phyloP scores from a whole-genome alignment of 192 early-diverging fungal species.

The Coemansia aciculifera region DNA sequence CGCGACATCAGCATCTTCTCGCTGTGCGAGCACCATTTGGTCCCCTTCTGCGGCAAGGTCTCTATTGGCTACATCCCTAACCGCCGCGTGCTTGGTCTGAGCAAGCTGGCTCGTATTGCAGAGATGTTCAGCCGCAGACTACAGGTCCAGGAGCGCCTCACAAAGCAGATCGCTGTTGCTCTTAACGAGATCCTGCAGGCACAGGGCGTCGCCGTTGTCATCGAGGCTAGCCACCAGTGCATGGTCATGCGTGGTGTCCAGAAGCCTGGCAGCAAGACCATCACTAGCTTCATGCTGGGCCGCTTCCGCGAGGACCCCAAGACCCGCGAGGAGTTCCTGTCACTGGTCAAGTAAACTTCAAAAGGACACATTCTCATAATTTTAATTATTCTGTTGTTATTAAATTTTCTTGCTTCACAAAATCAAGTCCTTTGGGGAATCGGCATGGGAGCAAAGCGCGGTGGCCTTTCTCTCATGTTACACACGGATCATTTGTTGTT shows the following conservation, averaged over 20 bases:
- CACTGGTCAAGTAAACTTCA: conserved; percentile 59
- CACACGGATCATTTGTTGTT: neutral
- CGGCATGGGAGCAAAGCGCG: neutral
- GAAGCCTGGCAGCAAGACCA: conserved; percentile 93
- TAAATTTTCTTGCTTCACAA: neutral
- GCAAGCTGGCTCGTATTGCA: conserved; percentile 96
- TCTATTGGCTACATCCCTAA: conserved; percentile 97
- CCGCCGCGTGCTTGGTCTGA: conserved; percentile 89
- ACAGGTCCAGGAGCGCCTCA: conserved; percentile 97
- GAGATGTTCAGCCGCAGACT: conserved; percentile 97
- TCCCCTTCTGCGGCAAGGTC: conserved; percentile 97
- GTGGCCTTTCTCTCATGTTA: neutral
- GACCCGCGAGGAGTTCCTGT: conserved; percentile 96
- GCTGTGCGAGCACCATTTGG: conserved; percentile 98
- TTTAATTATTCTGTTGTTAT: neutral
- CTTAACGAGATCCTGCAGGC: conserved; percentile 91
- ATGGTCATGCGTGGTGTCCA: conserved; percentile 98
- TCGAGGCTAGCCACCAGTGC: conserved; percentile 95
- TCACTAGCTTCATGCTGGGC: conserved; percentile 95
- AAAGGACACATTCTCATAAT: neutral
- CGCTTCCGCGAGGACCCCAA: conserved; percentile 86
- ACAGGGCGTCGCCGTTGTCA: conserved; percentile 94
- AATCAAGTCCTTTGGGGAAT: neutral
- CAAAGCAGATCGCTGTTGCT: conserved; percentile 93
- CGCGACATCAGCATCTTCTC: conserved; percentile 95